These are phyloP conservation scores for Verticillium albo-atrum DNA, from an alignment of 2,329 filamentous ascomycete species.

Conservation along the genomic window DNA sequence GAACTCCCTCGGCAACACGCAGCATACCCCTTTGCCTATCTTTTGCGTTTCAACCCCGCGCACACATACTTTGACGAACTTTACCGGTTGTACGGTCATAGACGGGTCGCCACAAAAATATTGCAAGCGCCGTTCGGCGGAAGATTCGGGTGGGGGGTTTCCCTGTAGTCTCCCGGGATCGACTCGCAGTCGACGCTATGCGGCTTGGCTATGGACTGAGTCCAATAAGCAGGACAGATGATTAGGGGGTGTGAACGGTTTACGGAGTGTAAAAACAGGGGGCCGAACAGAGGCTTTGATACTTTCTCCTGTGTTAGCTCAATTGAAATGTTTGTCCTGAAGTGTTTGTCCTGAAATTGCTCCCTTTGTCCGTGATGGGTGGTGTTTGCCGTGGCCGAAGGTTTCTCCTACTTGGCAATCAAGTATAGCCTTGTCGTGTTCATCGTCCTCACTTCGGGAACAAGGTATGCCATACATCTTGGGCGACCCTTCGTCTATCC, in stretches of 20 bases:
- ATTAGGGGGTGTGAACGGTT: background rate
- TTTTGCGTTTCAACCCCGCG: conserved; percentile 2
- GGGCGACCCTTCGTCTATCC: too few species aligned
- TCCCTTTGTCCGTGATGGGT: too few species aligned
- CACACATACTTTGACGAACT: conserved; percentile 11
- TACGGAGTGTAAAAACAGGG: background rate
- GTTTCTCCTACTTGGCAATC: too few species aligned
- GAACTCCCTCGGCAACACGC: conserved; percentile 20
- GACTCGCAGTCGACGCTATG: background rate
- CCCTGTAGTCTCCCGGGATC: background rate
- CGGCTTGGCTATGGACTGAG: background rate
- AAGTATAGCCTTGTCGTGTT: too few species aligned
- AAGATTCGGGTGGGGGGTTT: background rate
- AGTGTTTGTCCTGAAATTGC: background rate
- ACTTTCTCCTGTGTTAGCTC: background rate
- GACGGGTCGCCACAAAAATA: background rate
- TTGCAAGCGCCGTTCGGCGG: conserved; percentile 1
- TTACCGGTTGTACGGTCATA: conserved; percentile 7
- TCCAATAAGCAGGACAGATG: background rate
- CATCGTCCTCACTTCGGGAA: too few species aligned
- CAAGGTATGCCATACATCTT: too few species aligned
- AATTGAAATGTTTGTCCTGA: background rate
- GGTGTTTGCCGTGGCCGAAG: too few species aligned
- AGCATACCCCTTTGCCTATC: conserved; percentile 26
- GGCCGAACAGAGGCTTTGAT: background rate